Evolutionary conservation across 2,329 filamentous ascomycete genomes (phyloP).

Genomic region (Neoarthrinium moseri): DNA sequence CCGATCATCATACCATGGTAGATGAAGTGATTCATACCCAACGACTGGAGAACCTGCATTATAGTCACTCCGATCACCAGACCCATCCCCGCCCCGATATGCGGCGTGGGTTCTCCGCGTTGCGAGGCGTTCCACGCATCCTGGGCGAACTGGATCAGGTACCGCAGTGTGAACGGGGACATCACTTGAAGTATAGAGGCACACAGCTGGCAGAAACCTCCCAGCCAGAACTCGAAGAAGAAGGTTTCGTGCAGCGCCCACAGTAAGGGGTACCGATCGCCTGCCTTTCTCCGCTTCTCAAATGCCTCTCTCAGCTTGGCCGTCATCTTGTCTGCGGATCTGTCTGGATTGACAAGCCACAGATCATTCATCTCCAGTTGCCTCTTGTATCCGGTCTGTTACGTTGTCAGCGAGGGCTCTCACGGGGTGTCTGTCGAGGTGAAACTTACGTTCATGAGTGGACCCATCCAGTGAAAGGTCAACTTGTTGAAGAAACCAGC

Average conservation of each 20-base stretch:
- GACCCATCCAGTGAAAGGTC: slow-evolving; percentile 87
- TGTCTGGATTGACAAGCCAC: slow-evolving; percentile 81
- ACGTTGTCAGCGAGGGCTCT: background rate
- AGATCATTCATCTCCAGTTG: slow-evolving; percentile 82
- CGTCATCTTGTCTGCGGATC: slow-evolving; percentile 70
- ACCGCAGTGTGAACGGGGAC: slow-evolving; percentile 81
- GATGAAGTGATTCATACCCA: slow-evolving; percentile 87
- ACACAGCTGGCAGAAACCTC: slow-evolving; percentile 72
- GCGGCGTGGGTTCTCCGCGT: slow-evolving; percentile 53
- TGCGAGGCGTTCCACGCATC: slow-evolving; percentile 70
- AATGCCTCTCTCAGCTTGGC: slow-evolving; percentile 67
- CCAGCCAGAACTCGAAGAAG: slow-evolving; percentile 79
- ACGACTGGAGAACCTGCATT: slow-evolving; percentile 82
- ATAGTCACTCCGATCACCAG: slow-evolving; percentile 78
- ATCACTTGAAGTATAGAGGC: slow-evolving; percentile 77
- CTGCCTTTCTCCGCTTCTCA: slow-evolving; percentile 62
- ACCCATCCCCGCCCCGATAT: slow-evolving; percentile 75
- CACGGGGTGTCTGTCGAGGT: background rate
- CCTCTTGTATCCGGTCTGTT: slow-evolving; percentile 78
- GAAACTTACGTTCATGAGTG: slow-evolving; percentile 71
- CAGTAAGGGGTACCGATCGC: slow-evolving; percentile 71
- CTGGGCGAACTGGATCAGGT: slow-evolving; percentile 80
- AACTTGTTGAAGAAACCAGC: slow-evolving; percentile 74
- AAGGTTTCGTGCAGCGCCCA: slow-evolving; percentile 87
- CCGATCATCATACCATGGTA: slow-evolving; percentile 91